Percentiles rank a stretch among this genome's conserved stretches.
Evolutionary conservation across 225 moss, liverwort and hornwort genomes (phyloP).

Genomic region (Straminergon stramineum): DNA sequence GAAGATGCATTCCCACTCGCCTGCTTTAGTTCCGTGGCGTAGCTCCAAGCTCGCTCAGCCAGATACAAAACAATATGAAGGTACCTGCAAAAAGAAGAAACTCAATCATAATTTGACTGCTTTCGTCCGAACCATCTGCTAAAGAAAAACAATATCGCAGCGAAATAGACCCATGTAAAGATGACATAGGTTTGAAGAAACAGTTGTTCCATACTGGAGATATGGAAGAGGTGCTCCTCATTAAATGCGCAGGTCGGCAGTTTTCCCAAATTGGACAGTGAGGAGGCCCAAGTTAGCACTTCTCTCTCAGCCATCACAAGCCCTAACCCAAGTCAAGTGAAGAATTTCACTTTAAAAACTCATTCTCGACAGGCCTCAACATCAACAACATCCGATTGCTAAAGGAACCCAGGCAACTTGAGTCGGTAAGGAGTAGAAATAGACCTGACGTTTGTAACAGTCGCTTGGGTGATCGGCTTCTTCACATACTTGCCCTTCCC

Average conservation of each 20-base stretch:
- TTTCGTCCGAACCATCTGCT: background rate
- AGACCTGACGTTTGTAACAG: conserved; percentile 83
- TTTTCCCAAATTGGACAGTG: background rate
- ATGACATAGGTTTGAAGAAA: background rate
- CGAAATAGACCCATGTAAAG: background rate
- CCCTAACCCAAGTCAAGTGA: background rate
- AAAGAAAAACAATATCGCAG: background rate
- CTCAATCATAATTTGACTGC: background rate
- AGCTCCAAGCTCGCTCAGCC: conserved; percentile 95
- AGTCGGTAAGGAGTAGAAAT: conserved; percentile 9
- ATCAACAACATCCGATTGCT: background rate
- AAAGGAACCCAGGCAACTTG: background rate
- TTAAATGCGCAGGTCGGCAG: background rate
- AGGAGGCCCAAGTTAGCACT: background rate
- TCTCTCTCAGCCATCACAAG: background rate
- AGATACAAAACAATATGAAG: conserved; percentile 83
- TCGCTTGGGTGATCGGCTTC: conserved; percentile 70
- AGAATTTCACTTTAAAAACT: background rate
- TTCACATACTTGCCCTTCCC: conserved; percentile 95
- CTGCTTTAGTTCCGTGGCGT: conserved; percentile 89
- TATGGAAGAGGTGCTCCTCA: background rate
- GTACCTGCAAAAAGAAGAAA: conserved; percentile 33
- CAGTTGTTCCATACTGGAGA: background rate
- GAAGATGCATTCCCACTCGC: conserved; percentile 41
- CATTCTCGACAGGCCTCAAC: background rate